Evolutionary conservation across 495 filamentous ascomycete genomes (phyloP), one percentile per base, ranked within the genome.

Genomic region (Hypoxylon fragiforme): DNA sequence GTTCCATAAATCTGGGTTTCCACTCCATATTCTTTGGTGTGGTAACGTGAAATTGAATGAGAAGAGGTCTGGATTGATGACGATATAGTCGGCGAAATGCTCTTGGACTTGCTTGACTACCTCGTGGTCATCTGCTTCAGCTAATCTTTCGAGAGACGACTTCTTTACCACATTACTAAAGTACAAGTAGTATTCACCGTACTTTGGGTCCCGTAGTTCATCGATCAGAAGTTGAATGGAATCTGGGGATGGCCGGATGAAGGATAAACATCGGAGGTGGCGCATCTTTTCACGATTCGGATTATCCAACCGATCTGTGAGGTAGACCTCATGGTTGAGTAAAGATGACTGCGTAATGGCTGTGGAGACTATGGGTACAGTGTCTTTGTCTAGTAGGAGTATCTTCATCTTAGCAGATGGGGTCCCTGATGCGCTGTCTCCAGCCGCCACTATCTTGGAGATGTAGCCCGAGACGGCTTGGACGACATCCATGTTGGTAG

Each of bases 361-460:
- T 13, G 91, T 92, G 16, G 95, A 97, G 24, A 96, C 81, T 59
- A 96, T 94, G 28, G 90, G 81, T 14, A 97, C 89, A 67, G 94
- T 98, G 74, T 97, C 94, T 72, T 83, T 87, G 73, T 98, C 94
- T 48, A 98, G 79, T 60, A 98, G 80, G 45, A 98, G 77, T 62
- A 97, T 92, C 85, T 98, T 98, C 94, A 98, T 98, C 80, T 97
- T 97, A 28, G 90, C 83, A 9, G 90, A 87, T 34, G 89, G 81
- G 30, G 82, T 78, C 39, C 85, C 84, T 34, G 81, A 71, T 47
- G 84, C 76, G 62, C 77, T 76, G 70, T 95, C 91, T 68, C 92
- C 92, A 57, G 85, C 84, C 36, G 90, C 87, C 69, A 97, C 85
- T 87, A 98, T 97, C 84, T 92, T 96, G 68, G 89, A 87, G 78